Conservation (phyloP, 2,329 filamentous ascomycete genomes). For the Mariannaea sp. region DNA sequence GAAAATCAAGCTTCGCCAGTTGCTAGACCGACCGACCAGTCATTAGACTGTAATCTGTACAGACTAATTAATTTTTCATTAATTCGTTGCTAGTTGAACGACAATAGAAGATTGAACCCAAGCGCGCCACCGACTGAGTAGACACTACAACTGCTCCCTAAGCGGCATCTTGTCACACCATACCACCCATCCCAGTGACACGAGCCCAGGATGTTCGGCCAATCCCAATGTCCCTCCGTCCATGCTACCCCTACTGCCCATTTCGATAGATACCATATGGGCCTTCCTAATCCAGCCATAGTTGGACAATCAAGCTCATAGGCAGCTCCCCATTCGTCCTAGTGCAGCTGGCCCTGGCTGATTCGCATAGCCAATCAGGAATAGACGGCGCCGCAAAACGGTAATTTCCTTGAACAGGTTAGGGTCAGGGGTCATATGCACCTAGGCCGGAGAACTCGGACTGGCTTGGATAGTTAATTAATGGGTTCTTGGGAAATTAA, state of each 20-base stretch:
- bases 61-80: too few relatives aligned
- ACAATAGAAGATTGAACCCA: too few relatives aligned
- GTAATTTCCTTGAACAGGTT: neutral
- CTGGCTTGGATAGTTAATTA: constrained; percentile 14
- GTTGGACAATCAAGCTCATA: neutral
- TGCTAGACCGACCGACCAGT: too few relatives aligned
- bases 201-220: neutral
- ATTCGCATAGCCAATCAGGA: neutral
- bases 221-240: constrained; percentile 1
- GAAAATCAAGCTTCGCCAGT: too few relatives aligned
- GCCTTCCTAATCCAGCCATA: constrained; percentile 15
- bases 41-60: too few relatives aligned
- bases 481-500: constrained; percentile 30
- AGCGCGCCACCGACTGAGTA: too few relatives aligned
- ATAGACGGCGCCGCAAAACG: neutral
- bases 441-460: constrained; percentile 3
- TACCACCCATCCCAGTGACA: neutral
- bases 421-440: neutral
- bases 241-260: neutral
- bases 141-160: too few relatives aligned
- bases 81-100: too few relatives aligned
- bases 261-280: neutral
- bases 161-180: too few relatives aligned
- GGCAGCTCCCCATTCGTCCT: neutral
- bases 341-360: neutral